phyloP scores from a whole-genome alignment of 2,329 filamentous ascomycete genomes.

The Grosmannia huntii region DNA sequence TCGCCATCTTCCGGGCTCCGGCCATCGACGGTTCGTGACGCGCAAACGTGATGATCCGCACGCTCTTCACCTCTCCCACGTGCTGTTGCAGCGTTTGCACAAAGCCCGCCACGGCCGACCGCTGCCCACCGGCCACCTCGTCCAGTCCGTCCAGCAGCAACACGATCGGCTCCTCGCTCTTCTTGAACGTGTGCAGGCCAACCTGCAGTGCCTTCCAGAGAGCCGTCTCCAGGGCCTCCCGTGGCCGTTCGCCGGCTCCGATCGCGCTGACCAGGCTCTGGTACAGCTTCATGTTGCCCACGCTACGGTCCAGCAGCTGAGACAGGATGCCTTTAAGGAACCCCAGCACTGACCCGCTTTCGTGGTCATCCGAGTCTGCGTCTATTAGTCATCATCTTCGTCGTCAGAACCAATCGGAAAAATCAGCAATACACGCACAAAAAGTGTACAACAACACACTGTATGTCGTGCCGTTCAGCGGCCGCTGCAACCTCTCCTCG shows the following conservation, averaged over 20 bases:
- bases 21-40: slow-evolving; percentile 19
- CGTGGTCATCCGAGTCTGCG: slow-evolving; percentile 18
- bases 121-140: slow-evolving; percentile 17
- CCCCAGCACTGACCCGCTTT: slow-evolving; percentile 18
- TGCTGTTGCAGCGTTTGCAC: slow-evolving; percentile 20
- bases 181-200: slow-evolving; percentile 20
- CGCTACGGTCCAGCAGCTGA: slow-evolving; percentile 25
- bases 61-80: slow-evolving; percentile 16
- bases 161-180: slow-evolving; percentile 17
- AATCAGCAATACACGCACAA: slow-evolving; percentile 15
- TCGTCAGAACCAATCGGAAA: too few species aligned
- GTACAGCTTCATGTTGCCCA: slow-evolving; percentile 23
- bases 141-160: slow-evolving; percentile 26
- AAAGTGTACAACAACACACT: slow-evolving; percentile 24
- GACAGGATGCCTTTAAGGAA: slow-evolving; percentile 24
- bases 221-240: slow-evolving; percentile 10
- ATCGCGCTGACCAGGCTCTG: slow-evolving; percentile 19
- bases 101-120: slow-evolving; percentile 14
- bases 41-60: slow-evolving; percentile 23
- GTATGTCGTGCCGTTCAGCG: slow-evolving; percentile 22
- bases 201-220: slow-evolving; percentile 23
- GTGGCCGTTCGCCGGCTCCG: neutral
- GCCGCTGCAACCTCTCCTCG: slow-evolving; percentile 25
- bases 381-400: neutral
- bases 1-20: slow-evolving; percentile 18